Conservation (phyloP, 257 asterid species). For the Solanum medicagineum region DNA sequence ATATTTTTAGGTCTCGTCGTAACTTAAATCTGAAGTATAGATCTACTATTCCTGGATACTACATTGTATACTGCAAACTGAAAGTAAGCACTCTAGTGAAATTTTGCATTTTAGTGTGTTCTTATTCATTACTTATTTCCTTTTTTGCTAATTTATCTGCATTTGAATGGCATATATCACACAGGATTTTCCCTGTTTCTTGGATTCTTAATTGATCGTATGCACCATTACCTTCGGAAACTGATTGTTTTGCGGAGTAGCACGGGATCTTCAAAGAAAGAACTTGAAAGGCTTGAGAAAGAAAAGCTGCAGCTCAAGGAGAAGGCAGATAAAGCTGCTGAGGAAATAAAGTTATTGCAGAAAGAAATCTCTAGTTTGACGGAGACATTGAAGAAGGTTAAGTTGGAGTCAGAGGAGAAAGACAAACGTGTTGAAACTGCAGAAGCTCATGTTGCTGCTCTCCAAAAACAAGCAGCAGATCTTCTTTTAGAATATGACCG, state of each 20-base stretch:
- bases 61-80: background rate
- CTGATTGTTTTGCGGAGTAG: conserved; percentile 42
- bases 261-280: conserved; percentile 53
- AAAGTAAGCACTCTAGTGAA: background rate
- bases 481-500: conserved; percentile 80
- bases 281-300: conserved; percentile 56
- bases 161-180: background rate
- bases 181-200: conserved; percentile 81
- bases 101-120: background rate
- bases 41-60: background rate
- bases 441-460: conserved; percentile 61
- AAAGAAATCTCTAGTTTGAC: conserved; percentile 40
- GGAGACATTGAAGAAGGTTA: conserved; percentile 49
- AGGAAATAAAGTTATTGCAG: conserved; percentile 35
- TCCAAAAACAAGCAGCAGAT: conserved; percentile 79
- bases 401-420: conserved; percentile 42
- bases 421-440: conserved; percentile 66
- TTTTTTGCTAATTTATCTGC: background rate
- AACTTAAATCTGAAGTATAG: background rate
- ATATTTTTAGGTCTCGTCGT: background rate
- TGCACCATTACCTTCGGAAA: conserved; percentile 78
- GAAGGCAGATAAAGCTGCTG: conserved; percentile 47
- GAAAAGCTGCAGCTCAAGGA: conserved; percentile 58
- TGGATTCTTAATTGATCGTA: conserved; percentile 77
- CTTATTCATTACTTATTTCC: background rate